phyloP scores from a whole-genome alignment of 148 eudicot genomes.

The Heliamphora exappendiculata region DNA sequence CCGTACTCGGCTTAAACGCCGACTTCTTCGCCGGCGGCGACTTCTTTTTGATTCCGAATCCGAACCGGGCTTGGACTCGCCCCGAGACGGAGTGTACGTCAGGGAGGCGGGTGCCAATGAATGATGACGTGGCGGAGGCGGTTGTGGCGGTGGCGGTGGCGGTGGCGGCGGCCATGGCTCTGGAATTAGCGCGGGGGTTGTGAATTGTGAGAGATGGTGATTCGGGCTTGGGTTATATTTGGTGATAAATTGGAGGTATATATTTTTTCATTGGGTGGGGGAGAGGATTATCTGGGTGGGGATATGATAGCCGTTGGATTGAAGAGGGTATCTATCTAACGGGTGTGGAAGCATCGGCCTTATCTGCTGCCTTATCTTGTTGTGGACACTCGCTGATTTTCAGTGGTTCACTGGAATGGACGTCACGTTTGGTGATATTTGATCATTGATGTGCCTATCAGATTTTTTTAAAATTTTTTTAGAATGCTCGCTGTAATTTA shows the following conservation, averaged over 20 bases:
- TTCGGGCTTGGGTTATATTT: not conserved
- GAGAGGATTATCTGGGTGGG: constrained; percentile 31
- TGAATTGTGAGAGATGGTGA: not conserved
- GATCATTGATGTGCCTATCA: constrained; percentile 16
- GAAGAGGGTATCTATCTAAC: constrained; percentile 55
- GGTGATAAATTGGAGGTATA: constrained; percentile 25
- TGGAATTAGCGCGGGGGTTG: not conserved
- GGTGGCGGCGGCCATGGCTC: constrained; percentile 38
- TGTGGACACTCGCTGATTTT: constrained; percentile 19
- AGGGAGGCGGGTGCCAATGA: constrained; percentile 66
- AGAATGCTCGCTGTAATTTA: not conserved
- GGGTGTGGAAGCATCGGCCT: constrained; percentile 42
- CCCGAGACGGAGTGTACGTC: constrained; percentile 39
- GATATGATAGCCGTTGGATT: constrained; percentile 44
- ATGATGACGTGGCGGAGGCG: constrained; percentile 65
- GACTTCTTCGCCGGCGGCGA: constrained; percentile 48
- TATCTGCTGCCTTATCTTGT: constrained; percentile 73
- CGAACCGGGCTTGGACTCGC: constrained; percentile 63
- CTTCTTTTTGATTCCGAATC: constrained; percentile 62
- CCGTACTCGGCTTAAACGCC: constrained; percentile 24
- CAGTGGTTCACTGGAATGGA: constrained; percentile 4
- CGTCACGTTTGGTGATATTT: not conserved
- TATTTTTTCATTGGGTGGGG: constrained; percentile 17
- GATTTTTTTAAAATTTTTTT: not conserved
- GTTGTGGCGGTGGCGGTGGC: constrained; percentile 47